Base-by-base conservation (phyloP, 1,284 basidiomycete species). In the Vanrija humicola region DNA sequence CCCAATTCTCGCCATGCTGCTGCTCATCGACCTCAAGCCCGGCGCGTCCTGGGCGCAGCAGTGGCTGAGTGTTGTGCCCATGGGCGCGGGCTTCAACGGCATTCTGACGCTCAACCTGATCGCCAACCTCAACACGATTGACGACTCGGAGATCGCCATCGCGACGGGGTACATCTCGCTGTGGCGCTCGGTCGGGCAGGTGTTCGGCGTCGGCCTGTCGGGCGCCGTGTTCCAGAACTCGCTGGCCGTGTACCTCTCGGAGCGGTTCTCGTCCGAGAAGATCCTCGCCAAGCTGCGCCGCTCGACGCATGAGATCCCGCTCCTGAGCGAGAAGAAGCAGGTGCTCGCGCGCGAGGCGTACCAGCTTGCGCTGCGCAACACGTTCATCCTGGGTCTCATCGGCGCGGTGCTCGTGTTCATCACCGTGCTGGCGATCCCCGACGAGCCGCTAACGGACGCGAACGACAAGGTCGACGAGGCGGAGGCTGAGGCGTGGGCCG, bases 41-140 rank as follows among this genome's bases (percentile, higher is more conserved):
- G 44, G 18, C 1, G 60, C 63, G 6, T 51, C 54, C 1, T 52
- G 44, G 51, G 56, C 56, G 6, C 47, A 53, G 6, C 61, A 64
- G 45, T 68, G 66, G 66, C 40, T 62, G 15, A 58, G 61, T 54
- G 63, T 66, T 12, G 26, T 65, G n/a, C 64, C 64, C 14, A 68
- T 66, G 64, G 64, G 65, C 18, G 52, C 56, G 0, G 66, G 66
- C 1, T 66, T 66, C 46, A 61, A 62, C n/a, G 61, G 64, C 6
- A 50, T 65, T 4, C 44, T 68, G 18, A 63, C 59, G 0, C 34
- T 66, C 25, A 68, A 63, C 0, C 40, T 66, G 15, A 58, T 63
- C 16, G 64, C 59, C n/a, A 63, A 63, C 45, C 55, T 68, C 19
- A 66, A 66, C 45, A 47, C 61, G 6, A 62, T 68, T 21, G 26